Evolutionary conservation across 495 filamentous ascomycete species (phyloP), one percentile per base, ranked within the genome.

Genomic region (Amniculicola lignicola): DNA sequence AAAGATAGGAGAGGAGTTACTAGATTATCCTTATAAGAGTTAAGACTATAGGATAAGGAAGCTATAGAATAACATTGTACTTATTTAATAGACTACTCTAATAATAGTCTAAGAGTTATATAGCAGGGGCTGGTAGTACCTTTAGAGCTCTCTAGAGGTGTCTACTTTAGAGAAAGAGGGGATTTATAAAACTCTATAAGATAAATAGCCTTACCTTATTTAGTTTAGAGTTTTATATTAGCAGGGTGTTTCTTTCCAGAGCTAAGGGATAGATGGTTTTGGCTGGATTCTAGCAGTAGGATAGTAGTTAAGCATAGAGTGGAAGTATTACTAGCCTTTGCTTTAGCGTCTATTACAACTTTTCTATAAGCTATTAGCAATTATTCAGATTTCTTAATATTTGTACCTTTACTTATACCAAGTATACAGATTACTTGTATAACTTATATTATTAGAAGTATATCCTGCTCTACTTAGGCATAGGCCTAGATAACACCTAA

Each of bases 61-160:
- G n/a, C n/a, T n/a, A n/a, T n/a, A n/a, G 56, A 41, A 16, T 59
- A 45, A 10, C 55, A 50, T 40, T 40, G 28, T 24, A 60, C 60
- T 11, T 45, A 55, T 44, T 60, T 56, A 1, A 64, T 51, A 24
- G 43, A 51, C 61, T 56, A 64, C 27, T 64, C 61, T 24, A 55
- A 60, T 19, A 56, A 49, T 0, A 46, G 56, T 28, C 60, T 51
- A 1, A 54, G 48, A n/a, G n/a, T n/a, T 11, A 55, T 59, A 0
- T 40, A 55, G 22, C 23, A 39, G 11, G 39, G 46, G 24, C 16
- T 43, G 1, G 38, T 23, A 37, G 16, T 39, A 14, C 45, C 46
- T 28, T 42, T 41, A 31, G 56, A 27, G 27, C 6, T 36, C 28
- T 60, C 27, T 16, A 51, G 55, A 22, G 56, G 46, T 25, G 41